Percentiles rank a stretch among this genome's conserved stretches.
These are phyloP conservation scores for Claviceps purpurea DNA, from an alignment of 2,329 filamentous ascomycete species.

Conservation along the genomic window DNA sequence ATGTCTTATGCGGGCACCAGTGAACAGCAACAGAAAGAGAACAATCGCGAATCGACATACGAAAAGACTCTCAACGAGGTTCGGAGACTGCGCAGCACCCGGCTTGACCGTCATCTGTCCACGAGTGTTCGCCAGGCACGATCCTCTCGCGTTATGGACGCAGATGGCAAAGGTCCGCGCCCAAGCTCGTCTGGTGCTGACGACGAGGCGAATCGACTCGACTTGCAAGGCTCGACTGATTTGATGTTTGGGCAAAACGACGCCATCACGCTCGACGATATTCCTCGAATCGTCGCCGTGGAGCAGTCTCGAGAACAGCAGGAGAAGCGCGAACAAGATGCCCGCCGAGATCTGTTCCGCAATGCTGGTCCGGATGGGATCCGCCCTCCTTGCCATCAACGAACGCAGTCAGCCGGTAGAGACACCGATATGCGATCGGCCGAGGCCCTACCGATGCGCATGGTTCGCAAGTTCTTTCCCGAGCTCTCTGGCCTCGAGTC, in stretches of 20 bases:
- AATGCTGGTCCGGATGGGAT: constrained; percentile 29
- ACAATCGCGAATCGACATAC: constrained; percentile 60
- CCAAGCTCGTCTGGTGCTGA: constrained; percentile 60
- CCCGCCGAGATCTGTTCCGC: constrained; percentile 51
- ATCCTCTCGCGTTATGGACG: constrained; percentile 80
- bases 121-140: constrained; percentile 84
- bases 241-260: constrained; percentile 83
- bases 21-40: constrained; percentile 29
- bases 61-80: constrained; percentile 96
- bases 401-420: constrained; percentile 41
- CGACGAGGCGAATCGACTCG: constrained; percentile 27
- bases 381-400: constrained; percentile 54
- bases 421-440: constrained; percentile 36
- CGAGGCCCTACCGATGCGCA: constrained; percentile 40
- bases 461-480: constrained; percentile 77
- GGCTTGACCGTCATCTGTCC: constrained; percentile 86
- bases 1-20: constrained; percentile 55
- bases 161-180: constrained; percentile 45
- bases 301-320: constrained; percentile 91
- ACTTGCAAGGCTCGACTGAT: constrained; percentile 47
- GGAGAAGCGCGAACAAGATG: constrained; percentile 40
- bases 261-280: constrained; percentile 87
- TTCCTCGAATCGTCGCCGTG: constrained; percentile 86
- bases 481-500: constrained; percentile 92
- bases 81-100: constrained; percentile 76